These are phyloP conservation scores for Boletales sp. DNA, from an alignment of 768 basidiomycete species.

Conservation along the genomic window DNA sequence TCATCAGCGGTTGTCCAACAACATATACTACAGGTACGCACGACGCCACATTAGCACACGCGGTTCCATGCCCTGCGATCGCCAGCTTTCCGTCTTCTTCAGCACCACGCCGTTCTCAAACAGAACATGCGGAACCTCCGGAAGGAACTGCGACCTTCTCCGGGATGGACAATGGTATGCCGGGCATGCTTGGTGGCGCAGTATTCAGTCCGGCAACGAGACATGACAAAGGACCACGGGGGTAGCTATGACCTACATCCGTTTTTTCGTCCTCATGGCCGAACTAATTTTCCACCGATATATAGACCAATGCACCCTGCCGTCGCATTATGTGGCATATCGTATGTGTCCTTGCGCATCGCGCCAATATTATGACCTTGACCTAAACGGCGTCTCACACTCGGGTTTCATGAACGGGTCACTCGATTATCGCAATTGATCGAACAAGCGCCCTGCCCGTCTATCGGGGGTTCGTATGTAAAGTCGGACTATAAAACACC, in stretches of 20 bases:
- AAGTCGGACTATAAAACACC: slow-evolving; percentile 50
- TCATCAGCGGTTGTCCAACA: slow-evolving; percentile 22
- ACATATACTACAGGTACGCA: slow-evolving; percentile 44
- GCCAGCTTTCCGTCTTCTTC: slow-evolving; percentile 58
- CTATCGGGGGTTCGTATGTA: slow-evolving; percentile 62
- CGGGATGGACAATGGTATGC: slow-evolving; percentile 64
- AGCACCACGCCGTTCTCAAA: slow-evolving; percentile 66
- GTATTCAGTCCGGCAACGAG: slow-evolving; percentile 52
- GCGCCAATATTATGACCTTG: slow-evolving; percentile 57
- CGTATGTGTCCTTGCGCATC: slow-evolving; percentile 60
- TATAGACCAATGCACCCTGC: slow-evolving; percentile 51
- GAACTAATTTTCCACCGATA: not conserved
- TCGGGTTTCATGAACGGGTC: slow-evolving; percentile 65
- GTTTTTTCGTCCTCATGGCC: not conserved
- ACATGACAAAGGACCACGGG: slow-evolving; percentile 45
- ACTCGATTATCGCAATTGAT: slow-evolving; percentile 60
- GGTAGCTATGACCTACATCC: slow-evolving; percentile 9
- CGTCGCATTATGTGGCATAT: slow-evolving; percentile 58
- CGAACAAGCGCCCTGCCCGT: slow-evolving; percentile 63
- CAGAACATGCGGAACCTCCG: slow-evolving; percentile 55
- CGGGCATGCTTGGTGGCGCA: slow-evolving; percentile 57
- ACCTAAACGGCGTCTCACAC: slow-evolving; percentile 60
- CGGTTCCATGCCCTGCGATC: not conserved
- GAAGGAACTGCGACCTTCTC: slow-evolving; percentile 71
- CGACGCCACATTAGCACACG: not conserved